phyloP scores from a whole-genome alignment of 768 basidiomycete species.

The Pleurotus sapidus region DNA sequence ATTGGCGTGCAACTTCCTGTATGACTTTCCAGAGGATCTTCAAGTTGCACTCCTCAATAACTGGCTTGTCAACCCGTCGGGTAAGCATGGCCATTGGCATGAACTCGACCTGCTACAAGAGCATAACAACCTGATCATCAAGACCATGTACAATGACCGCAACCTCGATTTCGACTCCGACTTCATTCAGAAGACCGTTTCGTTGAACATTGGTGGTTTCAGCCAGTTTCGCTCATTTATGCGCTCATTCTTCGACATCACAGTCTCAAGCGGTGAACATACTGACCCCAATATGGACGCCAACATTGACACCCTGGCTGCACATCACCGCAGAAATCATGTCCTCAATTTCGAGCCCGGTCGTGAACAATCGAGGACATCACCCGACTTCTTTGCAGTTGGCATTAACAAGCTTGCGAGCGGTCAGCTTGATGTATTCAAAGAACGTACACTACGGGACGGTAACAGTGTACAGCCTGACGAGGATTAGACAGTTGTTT shows the following conservation, averaged over 20 bases:
- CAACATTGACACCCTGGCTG: neutral
- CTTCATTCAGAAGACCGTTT: neutral
- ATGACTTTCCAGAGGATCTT: slow-evolving; percentile 12
- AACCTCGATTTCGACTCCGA: neutral
- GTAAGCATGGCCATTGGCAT: slow-evolving; percentile 10
- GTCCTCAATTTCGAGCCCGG: neutral
- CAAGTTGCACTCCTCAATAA: slow-evolving; percentile 11
- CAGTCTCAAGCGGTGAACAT: neutral
- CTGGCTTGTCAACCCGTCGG: slow-evolving; percentile 15
- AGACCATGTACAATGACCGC: slow-evolving; percentile 8
- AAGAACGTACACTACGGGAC: neutral
- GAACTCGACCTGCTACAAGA: slow-evolving; percentile 17
- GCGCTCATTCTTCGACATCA: neutral
- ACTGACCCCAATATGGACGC: neutral
- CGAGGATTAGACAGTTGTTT: no score
- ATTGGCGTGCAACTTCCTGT: slow-evolving; percentile 15
- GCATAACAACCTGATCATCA: slow-evolving; percentile 15
- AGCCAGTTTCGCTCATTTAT: neutral
- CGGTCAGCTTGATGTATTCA: neutral
- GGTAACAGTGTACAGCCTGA: neutral
- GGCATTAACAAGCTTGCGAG: neutral
- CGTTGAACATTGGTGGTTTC: neutral
- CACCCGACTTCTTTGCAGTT: neutral
- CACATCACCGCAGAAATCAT: neutral
- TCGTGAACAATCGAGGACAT: neutral